Base-by-base conservation (phyloP, 2,329 filamentous ascomycete genomes). In the Aspergillus fructus region DNA sequence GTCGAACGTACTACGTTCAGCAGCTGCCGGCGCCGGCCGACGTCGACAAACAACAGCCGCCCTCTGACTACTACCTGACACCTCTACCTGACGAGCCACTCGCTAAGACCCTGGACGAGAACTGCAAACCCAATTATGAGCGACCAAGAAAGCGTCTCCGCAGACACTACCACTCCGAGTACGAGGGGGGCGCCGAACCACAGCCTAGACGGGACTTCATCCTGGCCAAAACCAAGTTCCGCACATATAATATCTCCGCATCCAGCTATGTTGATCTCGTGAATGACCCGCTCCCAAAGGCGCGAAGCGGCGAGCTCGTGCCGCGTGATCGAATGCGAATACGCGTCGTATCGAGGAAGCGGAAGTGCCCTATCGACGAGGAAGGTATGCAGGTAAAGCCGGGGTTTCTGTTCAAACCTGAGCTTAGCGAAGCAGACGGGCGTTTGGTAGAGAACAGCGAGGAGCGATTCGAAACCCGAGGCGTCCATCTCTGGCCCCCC, bases 1-100 rank as follows among this genome's bases (percentile, higher is more conserved):
- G 81, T 41, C 81, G 89, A 24, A 89, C 83, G 0, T 90, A 87
- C 66, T 92, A 92, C 69, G 84, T 77, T 11, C 71, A 78, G 42
- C 69, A 71, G 5, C 68, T 79, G 11, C 66, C 67, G 4, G 70
- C 66, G 13, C 70, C 69, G 4, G 62, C 65, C 24, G 65, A 72
- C 45, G 62, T 65, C 15, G 50, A 52, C 24, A 55, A 59, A 49
- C 63, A 61, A 23, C 61, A 66, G 27, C 57, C 42, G 37, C 52
- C 42, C 8, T 43, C 45, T 33, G 56, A 55, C 52, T 59, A 58
- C 12, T 61, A 64, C 48, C 37, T 59, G 9, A 58, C 56, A 11
- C 58, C 61, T 11, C 59, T 69, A 9, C 67, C 66, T 8, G 63
- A 72, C 49, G 68, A 73, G 19, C 69, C 66, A 2, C 56, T 71